Evolutionary conservation across 805 yeast genomes (phyloP).

Genomic region (Wickerhamomyces chambardii): DNA sequence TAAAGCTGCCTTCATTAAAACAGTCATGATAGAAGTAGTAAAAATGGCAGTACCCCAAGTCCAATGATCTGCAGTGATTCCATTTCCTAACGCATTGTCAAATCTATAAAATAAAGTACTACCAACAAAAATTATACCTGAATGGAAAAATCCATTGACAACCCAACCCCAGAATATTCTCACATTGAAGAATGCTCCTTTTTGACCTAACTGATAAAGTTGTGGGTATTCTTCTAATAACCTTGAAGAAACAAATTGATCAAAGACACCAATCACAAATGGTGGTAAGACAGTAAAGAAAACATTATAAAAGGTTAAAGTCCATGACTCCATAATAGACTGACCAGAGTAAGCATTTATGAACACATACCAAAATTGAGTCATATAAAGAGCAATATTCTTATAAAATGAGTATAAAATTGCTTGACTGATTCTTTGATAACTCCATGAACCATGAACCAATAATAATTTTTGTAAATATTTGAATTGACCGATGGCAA

Average conservation of each 20-base stretch:
- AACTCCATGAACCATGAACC: constrained; percentile 98
- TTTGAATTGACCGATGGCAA: constrained; percentile 93
- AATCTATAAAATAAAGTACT: constrained; percentile 57
- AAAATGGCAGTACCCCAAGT: constrained; percentile 88
- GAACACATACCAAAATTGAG: constrained; percentile 97
- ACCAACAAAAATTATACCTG: constrained; percentile 74
- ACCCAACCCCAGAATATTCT: constrained; percentile 97
- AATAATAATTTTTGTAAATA: constrained; percentile 73
- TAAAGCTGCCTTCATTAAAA: constrained; percentile 90
- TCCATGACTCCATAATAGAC: constrained; percentile 96
- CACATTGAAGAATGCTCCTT: constrained; percentile 82
- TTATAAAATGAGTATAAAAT: constrained; percentile 93
- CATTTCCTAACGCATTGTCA: constrained; percentile 59
- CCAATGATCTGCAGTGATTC: constrained; percentile 82
- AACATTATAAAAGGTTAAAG: constrained; percentile 91
- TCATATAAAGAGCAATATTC: constrained; percentile 91
- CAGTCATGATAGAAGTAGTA: constrained; percentile 81
- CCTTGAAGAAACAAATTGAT: constrained; percentile 89
- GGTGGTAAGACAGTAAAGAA: constrained; percentile 94
- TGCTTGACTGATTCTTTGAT: constrained; percentile 88
- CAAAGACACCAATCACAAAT: constrained; percentile 91
- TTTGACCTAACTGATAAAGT: constrained; percentile 83
- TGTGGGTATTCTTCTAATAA: constrained; percentile 88
- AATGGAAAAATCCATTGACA: constrained; percentile 89
- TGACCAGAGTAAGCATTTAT: constrained; percentile 91